Evolutionary conservation across 2,329 filamentous ascomycete genomes (phyloP).

Genomic region (Apiospora saccharicola): DNA sequence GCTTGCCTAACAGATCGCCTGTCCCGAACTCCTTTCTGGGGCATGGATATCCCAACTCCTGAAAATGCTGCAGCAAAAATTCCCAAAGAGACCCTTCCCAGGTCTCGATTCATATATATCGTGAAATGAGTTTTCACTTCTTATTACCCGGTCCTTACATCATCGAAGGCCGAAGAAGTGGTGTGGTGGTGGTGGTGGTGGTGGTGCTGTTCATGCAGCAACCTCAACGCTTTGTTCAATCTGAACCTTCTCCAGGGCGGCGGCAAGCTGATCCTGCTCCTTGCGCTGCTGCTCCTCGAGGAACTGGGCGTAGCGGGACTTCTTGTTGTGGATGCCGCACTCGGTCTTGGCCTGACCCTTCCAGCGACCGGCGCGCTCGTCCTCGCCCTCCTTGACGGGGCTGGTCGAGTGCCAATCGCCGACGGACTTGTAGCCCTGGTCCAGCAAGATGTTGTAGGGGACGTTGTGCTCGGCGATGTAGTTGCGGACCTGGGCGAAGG

Average conservation of each 20-base stretch:
- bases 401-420: slow-evolving; percentile 98
- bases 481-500: slow-evolving; percentile 84
- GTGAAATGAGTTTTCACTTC: neutral
- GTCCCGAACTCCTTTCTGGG: neutral
- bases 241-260: slow-evolving; percentile 35
- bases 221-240: slow-evolving; percentile 26
- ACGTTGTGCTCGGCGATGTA: slow-evolving; percentile 89
- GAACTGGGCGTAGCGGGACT: slow-evolving; percentile 90
- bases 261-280: slow-evolving; percentile 56
- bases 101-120: neutral
- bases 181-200: neutral
- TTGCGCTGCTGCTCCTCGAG: slow-evolving; percentile 76
- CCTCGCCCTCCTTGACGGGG: slow-evolving; percentile 88
- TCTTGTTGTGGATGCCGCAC: slow-evolving; percentile 98
- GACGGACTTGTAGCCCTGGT: slow-evolving; percentile 96
- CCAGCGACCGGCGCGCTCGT: slow-evolving; percentile 96
- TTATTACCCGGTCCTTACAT: neutral
- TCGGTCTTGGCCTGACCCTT: slow-evolving; percentile 96
- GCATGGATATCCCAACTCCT: slow-evolving; percentile 20
- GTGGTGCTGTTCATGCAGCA: neutral
- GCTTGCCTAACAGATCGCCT: slow-evolving; percentile 5
- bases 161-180: neutral
- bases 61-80: slow-evolving; percentile 18
- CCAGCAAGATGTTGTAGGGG: slow-evolving; percentile 91
- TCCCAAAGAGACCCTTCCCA: neutral